A percentile compares a stretch with the other conserved stretches of the same genome.
These are phyloP conservation scores for Psilocybe azurescens DNA, from an alignment of 768 basidiomycete genomes.

Conservation along the genomic window DNA sequence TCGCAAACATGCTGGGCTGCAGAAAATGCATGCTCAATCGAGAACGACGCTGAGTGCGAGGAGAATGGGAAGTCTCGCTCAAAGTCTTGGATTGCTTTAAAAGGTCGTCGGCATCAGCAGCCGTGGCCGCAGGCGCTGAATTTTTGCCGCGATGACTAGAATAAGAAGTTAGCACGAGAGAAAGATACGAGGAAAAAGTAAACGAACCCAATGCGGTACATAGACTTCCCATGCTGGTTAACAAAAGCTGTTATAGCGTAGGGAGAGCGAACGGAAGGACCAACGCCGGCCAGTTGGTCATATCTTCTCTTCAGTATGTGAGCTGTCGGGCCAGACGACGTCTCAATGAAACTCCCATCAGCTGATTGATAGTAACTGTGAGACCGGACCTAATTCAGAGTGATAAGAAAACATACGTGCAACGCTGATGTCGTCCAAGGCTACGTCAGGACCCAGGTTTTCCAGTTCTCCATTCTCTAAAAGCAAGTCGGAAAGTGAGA, in stretches of 20 bases:
- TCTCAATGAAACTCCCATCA: slow-evolving; percentile 82
- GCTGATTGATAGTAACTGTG: slow-evolving; percentile 38
- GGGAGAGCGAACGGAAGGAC: slow-evolving; percentile 71
- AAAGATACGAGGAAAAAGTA: slow-evolving; percentile 3
- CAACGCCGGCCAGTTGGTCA: slow-evolving; percentile 72
- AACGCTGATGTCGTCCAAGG: slow-evolving; percentile 60
- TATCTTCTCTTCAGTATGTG: slow-evolving; percentile 78
- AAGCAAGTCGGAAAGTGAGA: slow-evolving; percentile 51
- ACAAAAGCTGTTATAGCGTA: slow-evolving; percentile 84
- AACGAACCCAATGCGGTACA: slow-evolving; percentile 80
- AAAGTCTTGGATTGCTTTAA: slow-evolving; percentile 36
- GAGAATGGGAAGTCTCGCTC: slow-evolving; percentile 43
- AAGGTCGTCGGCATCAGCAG: slow-evolving; percentile 55
- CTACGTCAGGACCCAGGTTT: slow-evolving; percentile 53
- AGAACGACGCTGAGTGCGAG: slow-evolving; percentile 58
- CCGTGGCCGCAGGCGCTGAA: slow-evolving; percentile 61
- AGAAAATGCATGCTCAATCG: slow-evolving; percentile 71
- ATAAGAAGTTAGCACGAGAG: slow-evolving; percentile 8
- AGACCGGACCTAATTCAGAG: slow-evolving; percentile 12
- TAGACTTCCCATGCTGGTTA: slow-evolving; percentile 79
- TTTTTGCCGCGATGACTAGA: slow-evolving; percentile 60
- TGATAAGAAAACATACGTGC: slow-evolving; percentile 51
- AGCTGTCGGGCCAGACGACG: slow-evolving; percentile 76
- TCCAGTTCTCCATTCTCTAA: slow-evolving; percentile 39
- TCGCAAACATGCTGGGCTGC: slow-evolving; percentile 58